Conservation (phyloP, 1,284 basidiomycete genomes). For the Veloboletus limbatus region DNA sequence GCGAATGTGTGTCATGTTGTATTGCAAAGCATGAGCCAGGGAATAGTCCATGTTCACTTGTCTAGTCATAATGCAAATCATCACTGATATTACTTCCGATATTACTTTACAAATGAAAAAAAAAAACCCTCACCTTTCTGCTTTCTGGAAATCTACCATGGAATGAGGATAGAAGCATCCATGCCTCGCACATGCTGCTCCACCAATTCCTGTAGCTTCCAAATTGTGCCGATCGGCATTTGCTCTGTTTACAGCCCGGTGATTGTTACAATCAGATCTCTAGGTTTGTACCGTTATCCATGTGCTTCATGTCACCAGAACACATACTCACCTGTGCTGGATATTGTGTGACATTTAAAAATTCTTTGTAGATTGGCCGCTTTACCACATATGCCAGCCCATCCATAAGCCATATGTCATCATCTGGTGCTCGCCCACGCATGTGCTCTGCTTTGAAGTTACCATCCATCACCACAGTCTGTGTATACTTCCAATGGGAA, state of each 20-base stretch:
- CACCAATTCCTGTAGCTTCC: conserved; percentile 5
- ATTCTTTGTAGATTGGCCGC: neutral
- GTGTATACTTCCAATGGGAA: neutral
- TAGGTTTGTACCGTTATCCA: neutral
- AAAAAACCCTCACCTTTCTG: neutral
- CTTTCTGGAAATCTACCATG: neutral
- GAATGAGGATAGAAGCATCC: conserved; percentile 1
- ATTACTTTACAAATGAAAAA: too few species aligned
- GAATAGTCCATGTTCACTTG: conserved; percentile 1
- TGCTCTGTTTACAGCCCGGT: conserved; percentile 7
- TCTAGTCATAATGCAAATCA: too few species aligned
- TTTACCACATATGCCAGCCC: conserved; percentile 6
- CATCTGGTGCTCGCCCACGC: neutral
- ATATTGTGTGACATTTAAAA: neutral
- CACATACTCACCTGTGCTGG: too few species aligned
- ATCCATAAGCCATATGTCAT: conserved; percentile 11
- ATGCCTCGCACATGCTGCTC: conserved; percentile 1
- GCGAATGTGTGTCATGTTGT: neutral
- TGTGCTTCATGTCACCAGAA: too few species aligned
- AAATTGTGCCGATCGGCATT: conserved; percentile 2
- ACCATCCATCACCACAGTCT: neutral
- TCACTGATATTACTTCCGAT: too few species aligned
- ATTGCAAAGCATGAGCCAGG: neutral
- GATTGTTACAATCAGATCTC: conserved; percentile 3
- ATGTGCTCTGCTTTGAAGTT: neutral